Conservation (phyloP, 768 basidiomycete species). For the Phlebiopsis gigantea region DNA sequence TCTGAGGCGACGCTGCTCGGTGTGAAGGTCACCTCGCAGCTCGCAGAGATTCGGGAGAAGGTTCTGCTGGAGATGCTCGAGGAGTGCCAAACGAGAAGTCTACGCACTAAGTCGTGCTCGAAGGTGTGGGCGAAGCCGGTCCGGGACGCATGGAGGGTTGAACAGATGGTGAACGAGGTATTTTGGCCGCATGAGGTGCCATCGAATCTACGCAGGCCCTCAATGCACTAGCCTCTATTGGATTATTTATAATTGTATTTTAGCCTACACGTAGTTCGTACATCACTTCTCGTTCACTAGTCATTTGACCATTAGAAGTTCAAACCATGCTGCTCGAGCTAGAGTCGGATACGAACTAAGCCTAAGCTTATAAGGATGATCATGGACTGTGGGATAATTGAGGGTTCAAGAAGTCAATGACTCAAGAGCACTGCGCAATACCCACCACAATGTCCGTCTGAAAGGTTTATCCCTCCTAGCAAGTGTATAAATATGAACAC, state of each 20-base stretch:
- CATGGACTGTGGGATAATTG: too few relatives aligned
- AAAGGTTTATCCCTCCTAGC: neutral
- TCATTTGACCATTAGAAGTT: too few relatives aligned
- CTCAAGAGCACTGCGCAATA: too few relatives aligned
- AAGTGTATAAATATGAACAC: neutral
- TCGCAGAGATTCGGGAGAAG: slow-evolving; percentile 9
- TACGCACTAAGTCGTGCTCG: slow-evolving; percentile 23
- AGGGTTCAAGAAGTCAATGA: too few relatives aligned
- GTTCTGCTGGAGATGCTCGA: slow-evolving; percentile 8
- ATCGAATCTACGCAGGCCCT: neutral
- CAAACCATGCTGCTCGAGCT: too few relatives aligned
- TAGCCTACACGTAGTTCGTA: too few relatives aligned
- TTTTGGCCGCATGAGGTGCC: neutral
- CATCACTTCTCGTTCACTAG: too few relatives aligned
- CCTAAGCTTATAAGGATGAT: too few relatives aligned
- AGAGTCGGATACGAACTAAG: too few relatives aligned
- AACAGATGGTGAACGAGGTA: slow-evolving; percentile 19
- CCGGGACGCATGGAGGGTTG: slow-evolving; percentile 74
- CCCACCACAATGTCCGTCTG: neutral
- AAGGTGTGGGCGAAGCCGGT: slow-evolving; percentile 52
- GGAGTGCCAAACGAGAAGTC: slow-evolving; percentile 15
- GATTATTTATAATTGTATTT: too few relatives aligned
- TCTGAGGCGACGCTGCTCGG: slow-evolving; percentile 10
- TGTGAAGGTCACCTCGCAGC: neutral
- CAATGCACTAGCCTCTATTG: too few relatives aligned